Conservation (phyloP, 2,329 filamentous ascomycete genomes). For the Aspergillus vadensis region DNA sequence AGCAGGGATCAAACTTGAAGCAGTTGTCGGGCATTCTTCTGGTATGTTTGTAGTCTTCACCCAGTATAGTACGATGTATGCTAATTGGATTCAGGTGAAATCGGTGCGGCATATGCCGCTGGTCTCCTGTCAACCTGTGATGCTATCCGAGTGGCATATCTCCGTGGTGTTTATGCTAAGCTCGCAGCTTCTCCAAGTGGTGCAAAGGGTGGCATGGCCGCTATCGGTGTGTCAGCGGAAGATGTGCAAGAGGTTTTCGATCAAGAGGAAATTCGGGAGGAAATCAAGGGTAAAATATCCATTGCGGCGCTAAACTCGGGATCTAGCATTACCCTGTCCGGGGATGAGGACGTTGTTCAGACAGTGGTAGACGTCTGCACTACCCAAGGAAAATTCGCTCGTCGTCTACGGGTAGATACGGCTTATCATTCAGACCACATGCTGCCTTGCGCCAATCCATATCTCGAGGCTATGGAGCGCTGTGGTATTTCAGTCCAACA, state of each 20-base stretch:
- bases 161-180: conserved; percentile 41
- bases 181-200: conserved; percentile 14
- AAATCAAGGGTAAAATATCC: conserved; percentile 25
- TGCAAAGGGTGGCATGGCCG: conserved; percentile 49
- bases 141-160: conserved; percentile 49
- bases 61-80: too few relatives aligned
- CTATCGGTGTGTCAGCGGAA: conserved; percentile 40
- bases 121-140: conserved; percentile 43
- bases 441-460: conserved; percentile 28
- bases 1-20: conserved; percentile 30
- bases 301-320: conserved; percentile 43
- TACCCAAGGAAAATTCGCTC: conserved; percentile 35
- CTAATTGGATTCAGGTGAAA: conserved; percentile 37
- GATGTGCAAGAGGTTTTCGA: conserved; percentile 17
- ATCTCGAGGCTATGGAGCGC: conserved; percentile 17
- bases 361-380: conserved; percentile 29
- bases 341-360: conserved; percentile 38
- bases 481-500: background rate
- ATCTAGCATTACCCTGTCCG: conserved; percentile 45
- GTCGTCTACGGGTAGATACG: conserved; percentile 41
- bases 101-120: conserved; percentile 51
- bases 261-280: background rate
- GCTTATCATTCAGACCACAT: conserved; percentile 50
- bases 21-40: conserved; percentile 51
- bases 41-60: conserved; percentile 26